Base-by-base conservation (phyloP, 2,329 filamentous ascomycete genomes). In the Boeremia exigua region DNA sequence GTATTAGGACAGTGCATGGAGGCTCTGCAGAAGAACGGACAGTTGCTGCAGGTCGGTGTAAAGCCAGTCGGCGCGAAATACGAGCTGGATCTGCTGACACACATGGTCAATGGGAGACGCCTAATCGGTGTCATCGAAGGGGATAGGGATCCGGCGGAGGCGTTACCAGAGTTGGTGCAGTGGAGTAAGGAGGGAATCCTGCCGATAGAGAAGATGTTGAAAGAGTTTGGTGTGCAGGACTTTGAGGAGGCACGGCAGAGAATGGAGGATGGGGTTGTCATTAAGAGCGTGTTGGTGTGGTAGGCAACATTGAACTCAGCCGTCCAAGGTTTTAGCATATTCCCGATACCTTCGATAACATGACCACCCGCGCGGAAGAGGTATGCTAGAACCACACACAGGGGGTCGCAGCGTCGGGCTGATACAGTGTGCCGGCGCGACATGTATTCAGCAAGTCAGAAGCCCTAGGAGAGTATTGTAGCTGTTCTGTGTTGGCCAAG, bases 41-140 rank as follows among this genome's bases (percentile, higher is more conserved):
- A 45, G 17, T 42, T 61, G 30, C 38, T 63, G 27, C 60, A 63
- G 34, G 56, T 63, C 11, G 58, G 60, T 6, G 56, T 63, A 0
- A 60, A 63, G 39, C 58, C 60, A 7, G 58, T 63, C 0, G 58
- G 60, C 6, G 60, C 58, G n/a, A 63, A 61, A 43, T 50, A 59
- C n/a, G 58, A 61, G 15, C n/a, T 58, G 9, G 60, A 63, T 36
- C n/a, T 39, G 11, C 32, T 63, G 40, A 61, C 50, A 23, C 60
- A 59, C 30, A 61, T 63, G 60, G 60, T 63, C 4, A 55, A 57
- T 23, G 58, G 56, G 33, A 43, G 50, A 29, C 42, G 51, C 12
- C 32, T 63, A 29, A 51, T 63, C 12, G 58, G 58, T 9, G 60
- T 61, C 4, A 61, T 63, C 25, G 58, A 63, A 15, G 60, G 58